These are phyloP conservation scores for Globisporangium solare DNA, from an alignment of 352 stramenopile genomes.

Conservation along the genomic window DNA sequence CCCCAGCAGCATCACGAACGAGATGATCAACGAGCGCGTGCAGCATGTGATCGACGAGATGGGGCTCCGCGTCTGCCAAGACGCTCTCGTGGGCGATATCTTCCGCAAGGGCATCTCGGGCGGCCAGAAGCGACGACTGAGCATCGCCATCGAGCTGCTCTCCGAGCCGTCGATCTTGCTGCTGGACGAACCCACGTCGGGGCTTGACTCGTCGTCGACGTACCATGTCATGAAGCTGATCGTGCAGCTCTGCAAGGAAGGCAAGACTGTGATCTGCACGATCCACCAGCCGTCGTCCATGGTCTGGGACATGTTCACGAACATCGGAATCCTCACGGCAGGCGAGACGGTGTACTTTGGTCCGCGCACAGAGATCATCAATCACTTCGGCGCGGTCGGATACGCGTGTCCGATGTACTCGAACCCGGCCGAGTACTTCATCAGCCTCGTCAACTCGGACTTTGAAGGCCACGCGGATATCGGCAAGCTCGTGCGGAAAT, in stretches of 20 bases:
- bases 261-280: constrained; percentile 72
- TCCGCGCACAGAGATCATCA: constrained; percentile 39
- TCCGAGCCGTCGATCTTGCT: constrained; percentile 94
- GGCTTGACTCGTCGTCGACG: constrained; percentile 88
- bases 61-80: constrained; percentile 43
- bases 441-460: constrained; percentile 56
- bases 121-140: constrained; percentile 89
- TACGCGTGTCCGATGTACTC: constrained; percentile 61
- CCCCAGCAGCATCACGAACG: constrained; percentile 30
- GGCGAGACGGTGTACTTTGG: constrained; percentile 90
- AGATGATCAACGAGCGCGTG: constrained; percentile 32
- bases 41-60: constrained; percentile 69
- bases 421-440: constrained; percentile 66
- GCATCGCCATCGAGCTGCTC: constrained; percentile 92
- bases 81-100: constrained; percentile 74
- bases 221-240: constrained; percentile 84
- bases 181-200: constrained; percentile 92
- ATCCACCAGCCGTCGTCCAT: constrained; percentile 86
- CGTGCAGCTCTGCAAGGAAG: constrained; percentile 35
- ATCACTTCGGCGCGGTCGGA: constrained; percentile 46
- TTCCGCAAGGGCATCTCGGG: constrained; percentile 85
- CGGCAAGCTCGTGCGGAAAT: constrained; percentile 25
- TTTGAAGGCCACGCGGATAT: constrained; percentile 39
- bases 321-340: constrained; percentile 50
- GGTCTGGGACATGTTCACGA: constrained; percentile 64